Evolutionary conservation across 2,329 filamentous ascomycete genomes (phyloP).

Genomic region (Epichloe festucae): DNA sequence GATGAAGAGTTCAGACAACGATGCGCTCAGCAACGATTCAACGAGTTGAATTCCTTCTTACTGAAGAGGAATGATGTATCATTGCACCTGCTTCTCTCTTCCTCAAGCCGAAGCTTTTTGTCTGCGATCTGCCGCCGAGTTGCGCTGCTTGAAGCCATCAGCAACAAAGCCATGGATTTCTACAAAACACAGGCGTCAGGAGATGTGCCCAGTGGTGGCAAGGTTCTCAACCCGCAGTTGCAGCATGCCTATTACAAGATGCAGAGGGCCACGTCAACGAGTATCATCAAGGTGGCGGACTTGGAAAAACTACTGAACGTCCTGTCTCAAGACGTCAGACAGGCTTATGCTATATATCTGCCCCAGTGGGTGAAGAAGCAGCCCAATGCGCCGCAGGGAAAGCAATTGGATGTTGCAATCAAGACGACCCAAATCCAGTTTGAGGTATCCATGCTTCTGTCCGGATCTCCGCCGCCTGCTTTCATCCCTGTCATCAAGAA

Average conservation of each 20-base stretch:
- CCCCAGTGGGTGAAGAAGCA: conserved; percentile 33
- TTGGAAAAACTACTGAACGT: conserved; percentile 48
- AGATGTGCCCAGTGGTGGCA: conserved; percentile 24
- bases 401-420: conserved; percentile 29
- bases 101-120: conserved; percentile 60
- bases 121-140: conserved; percentile 55
- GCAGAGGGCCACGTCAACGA: conserved; percentile 34
- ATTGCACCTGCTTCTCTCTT: conserved; percentile 56
- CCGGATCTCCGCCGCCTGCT: conserved; percentile 28
- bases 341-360: conserved; percentile 34
- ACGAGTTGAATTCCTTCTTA: conserved; percentile 38
- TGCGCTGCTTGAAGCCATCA: conserved; percentile 38
- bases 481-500: conserved; percentile 49
- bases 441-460: conserved; percentile 41
- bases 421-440: conserved; percentile 34
- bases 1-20: conserved; percentile 38
- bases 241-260: conserved; percentile 44
- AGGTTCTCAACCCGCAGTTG: conserved; percentile 36
- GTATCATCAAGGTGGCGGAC: conserved; percentile 44
- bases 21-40: conserved; percentile 32
- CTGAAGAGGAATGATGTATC: conserved; percentile 42
- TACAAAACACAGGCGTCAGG: conserved; percentile 32
- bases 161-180: conserved; percentile 35
- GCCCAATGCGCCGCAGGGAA: conserved; percentile 27
- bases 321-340: conserved; percentile 36